Conservation (phyloP, 2,329 filamentous ascomycete species). For the Pseudogymnoascus destructans region DNA sequence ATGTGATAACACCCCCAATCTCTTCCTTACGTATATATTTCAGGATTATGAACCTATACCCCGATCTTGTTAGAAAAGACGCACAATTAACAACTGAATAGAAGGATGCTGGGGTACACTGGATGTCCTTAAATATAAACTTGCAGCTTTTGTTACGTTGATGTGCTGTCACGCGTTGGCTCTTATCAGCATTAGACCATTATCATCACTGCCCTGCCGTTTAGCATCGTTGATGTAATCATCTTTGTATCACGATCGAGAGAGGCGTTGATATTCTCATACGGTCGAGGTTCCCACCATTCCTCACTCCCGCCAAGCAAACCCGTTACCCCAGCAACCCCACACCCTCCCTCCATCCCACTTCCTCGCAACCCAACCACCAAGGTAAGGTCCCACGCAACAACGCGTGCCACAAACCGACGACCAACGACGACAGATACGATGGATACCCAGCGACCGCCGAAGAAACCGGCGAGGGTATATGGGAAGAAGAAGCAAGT, state of each 20-base stretch:
- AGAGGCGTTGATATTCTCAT: background rate
- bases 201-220: background rate
- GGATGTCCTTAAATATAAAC: background rate
- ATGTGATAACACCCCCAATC: background rate
- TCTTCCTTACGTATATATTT: background rate
- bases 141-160: background rate
- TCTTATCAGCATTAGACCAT: background rate
- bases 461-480: conserved; percentile 2
- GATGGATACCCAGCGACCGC: conserved; percentile 1
- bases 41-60: background rate
- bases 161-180: background rate
- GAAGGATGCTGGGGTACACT: background rate
- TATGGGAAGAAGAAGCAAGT: conserved; percentile 9
- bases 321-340: conserved; percentile 1
- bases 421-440: background rate
- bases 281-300: no score
- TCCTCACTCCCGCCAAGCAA: background rate
- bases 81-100: background rate
- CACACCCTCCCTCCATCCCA: background rate
- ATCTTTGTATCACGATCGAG: background rate
- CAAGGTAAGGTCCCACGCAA: background rate
- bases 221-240: background rate
- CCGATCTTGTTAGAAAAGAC: background rate
- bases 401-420: background rate
- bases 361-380: background rate